Conservation (phyloP, 495 filamentous ascomycete genomes). For the Hyaloscypha hepaticicola region DNA sequence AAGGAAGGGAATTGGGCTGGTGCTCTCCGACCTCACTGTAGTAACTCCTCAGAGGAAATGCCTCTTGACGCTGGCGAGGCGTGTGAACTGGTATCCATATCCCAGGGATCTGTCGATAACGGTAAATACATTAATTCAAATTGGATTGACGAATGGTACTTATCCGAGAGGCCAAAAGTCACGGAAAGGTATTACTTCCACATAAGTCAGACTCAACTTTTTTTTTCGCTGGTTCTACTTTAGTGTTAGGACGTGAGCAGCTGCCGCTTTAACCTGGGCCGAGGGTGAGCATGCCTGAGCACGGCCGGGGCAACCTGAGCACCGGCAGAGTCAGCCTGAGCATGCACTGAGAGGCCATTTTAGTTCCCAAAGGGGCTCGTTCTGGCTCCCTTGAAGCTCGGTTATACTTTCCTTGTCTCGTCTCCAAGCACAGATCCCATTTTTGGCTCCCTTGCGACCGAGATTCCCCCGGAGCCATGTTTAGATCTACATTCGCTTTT, state of each 20-base stretch:
- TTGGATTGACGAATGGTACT: background rate
- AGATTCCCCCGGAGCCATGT: constrained; percentile 12
- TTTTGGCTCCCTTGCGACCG: constrained; percentile 20
- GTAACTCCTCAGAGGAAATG: background rate
- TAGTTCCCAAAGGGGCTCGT: constrained; percentile 9
- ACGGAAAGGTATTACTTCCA: background rate
- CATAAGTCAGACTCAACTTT: constrained; percentile 22
- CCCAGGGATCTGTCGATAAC: background rate
- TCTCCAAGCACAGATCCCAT: constrained; percentile 18
- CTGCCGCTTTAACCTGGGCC: constrained; percentile 23
- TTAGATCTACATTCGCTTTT: constrained; percentile 12
- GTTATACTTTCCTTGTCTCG: constrained; percentile 17
- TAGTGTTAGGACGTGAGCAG: constrained; percentile 23
- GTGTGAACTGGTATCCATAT: background rate
- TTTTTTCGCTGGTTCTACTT: constrained; percentile 20
- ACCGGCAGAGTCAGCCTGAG: constrained; percentile 25
- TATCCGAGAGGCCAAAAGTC: background rate
- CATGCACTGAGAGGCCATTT: constrained; percentile 23
- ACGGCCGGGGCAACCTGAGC: constrained; percentile 20
- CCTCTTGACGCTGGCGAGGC: background rate
- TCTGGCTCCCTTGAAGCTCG: constrained; percentile 21
- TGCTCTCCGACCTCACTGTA: background rate
- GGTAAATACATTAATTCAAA: background rate
- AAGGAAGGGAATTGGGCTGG: background rate
- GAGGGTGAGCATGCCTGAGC: constrained; percentile 19